Base-by-base conservation (phyloP, 495 filamentous ascomycete species). In the Ramalina intermedia region DNA sequence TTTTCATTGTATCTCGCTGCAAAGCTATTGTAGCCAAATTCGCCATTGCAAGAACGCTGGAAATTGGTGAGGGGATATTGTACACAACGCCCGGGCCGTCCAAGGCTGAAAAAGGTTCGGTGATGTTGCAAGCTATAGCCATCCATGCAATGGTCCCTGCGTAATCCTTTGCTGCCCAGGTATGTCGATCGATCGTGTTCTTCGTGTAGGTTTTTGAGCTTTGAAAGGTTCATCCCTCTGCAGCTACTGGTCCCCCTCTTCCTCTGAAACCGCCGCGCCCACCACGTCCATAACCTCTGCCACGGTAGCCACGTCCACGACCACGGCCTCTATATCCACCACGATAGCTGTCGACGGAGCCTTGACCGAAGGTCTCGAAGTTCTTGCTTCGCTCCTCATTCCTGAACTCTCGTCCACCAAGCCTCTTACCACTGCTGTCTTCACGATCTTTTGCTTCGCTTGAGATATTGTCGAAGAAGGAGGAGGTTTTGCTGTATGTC, bases 381-480 rank as follows among this genome's bases (percentile, higher is more conserved):
- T 99, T 99, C 64, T 86, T 85, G 65, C 83, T 87, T 55, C 87
- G 81, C 62, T 99, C 91, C 62, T 96, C 88, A 16, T 80, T 81
- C 41, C 91, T 78, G 79, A 90, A 94, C 61, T 94, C 87, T 17
- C 85, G 80, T n/a, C 89, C 90, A 47, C 85, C 85, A 4, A 76
- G 69, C 51, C 81, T 80, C 36, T 70, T 69, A 29, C 70, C 70
- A 37, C 27, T 37, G n/a, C 56, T 65, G 58, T 94, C 87, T 37
- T 86, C 80, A n/a, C 91, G 76, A 46, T 98, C 91, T 60, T 84
- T 90, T 47, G 81, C 73, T 59, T 99, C 91, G 53, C 85, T 91
- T 0, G 84, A 90, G 58, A 99, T 95, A 59, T 99, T 94, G 60
- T 99, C 91, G 58, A 96, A 99, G 70, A 99, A 99, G 3, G 84